Conservation (phyloP, 176 grass and related monocot genomes). For the Carex kokanica region DNA sequence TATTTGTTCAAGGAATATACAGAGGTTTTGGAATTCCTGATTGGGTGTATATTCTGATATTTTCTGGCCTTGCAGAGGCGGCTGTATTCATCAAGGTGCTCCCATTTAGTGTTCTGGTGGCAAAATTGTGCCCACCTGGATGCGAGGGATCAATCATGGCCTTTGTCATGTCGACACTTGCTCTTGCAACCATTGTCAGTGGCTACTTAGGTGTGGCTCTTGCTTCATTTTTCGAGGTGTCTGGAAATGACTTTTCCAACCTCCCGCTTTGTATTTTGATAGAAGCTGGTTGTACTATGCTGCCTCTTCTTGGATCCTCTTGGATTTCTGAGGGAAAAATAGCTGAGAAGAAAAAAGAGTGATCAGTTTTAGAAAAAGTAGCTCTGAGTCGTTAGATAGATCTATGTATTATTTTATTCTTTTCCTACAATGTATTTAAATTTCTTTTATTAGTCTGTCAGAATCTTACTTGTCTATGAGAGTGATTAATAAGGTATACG, state of each 20-base stretch:
- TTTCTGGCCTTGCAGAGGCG: slow-evolving; percentile 74
- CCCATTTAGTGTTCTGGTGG: slow-evolving; percentile 70
- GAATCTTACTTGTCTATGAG: background rate
- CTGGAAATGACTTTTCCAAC: slow-evolving; percentile 60
- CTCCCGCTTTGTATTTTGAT: slow-evolving; percentile 58
- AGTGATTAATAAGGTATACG: background rate
- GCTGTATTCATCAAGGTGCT: slow-evolving; percentile 70
- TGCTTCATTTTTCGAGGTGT: slow-evolving; percentile 53
- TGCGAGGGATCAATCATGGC: slow-evolving; percentile 93
- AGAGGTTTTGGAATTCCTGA: slow-evolving; percentile 56
- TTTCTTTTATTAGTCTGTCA: background rate
- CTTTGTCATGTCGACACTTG: slow-evolving; percentile 77
- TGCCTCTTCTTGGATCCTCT: slow-evolving; percentile 56
- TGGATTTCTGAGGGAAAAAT: slow-evolving; percentile 54
- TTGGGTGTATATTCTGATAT: slow-evolving; percentile 64
- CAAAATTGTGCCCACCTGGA: slow-evolving; percentile 70
- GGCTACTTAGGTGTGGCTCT: slow-evolving; percentile 89
- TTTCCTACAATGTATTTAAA: slow-evolving; percentile 15
- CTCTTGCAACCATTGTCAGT: slow-evolving; percentile 60
- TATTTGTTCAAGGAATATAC: slow-evolving; percentile 86
- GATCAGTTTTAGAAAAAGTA: slow-evolving; percentile 19
- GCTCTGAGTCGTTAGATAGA: background rate
- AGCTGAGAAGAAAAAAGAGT: slow-evolving; percentile 68
- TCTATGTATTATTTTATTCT: slow-evolving; percentile 21
- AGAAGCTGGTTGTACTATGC: slow-evolving; percentile 55